Evolutionary conservation across 257 asterid genomes (phyloP).

Genomic region (Rauvolfia tetraphylla): DNA sequence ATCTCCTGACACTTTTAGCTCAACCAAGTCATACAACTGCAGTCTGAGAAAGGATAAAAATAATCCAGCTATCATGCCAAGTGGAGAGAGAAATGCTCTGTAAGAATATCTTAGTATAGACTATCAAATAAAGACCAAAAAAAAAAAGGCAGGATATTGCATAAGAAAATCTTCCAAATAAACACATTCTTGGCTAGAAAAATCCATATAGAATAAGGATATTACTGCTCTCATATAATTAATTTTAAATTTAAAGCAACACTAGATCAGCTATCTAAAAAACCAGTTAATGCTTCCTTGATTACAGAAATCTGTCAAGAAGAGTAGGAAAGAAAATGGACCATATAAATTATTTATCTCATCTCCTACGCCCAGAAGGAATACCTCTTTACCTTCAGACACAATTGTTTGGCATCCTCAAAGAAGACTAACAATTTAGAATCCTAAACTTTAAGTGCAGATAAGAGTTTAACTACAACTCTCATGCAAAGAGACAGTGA

Average conservation of each 20-base stretch:
- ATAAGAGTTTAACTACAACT: background rate
- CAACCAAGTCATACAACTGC: conserved; percentile 69
- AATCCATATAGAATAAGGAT: background rate
- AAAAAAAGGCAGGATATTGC: background rate
- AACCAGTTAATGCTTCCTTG: background rate
- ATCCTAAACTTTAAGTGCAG: background rate
- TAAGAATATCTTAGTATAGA: background rate
- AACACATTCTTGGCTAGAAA: background rate
- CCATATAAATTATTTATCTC: background rate
- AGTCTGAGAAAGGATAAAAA: conserved; percentile 38
- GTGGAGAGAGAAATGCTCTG: background rate
- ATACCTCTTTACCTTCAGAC: background rate
- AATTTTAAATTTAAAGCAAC: background rate
- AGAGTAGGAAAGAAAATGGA: background rate
- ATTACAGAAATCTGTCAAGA: background rate
- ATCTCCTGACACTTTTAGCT: conserved; percentile 80
- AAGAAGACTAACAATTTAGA: background rate
- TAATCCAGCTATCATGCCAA: conserved; percentile 4
- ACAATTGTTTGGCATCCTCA: background rate
- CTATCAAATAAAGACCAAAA: background rate
- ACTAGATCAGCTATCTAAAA: background rate
- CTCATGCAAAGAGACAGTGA: background rate
- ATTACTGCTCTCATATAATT: background rate
- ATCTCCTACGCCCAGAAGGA: background rate
- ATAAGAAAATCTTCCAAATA: background rate